Evolutionary conservation across 805 yeast species (phyloP).

Genomic region (Candida silvicultrix): DNA sequence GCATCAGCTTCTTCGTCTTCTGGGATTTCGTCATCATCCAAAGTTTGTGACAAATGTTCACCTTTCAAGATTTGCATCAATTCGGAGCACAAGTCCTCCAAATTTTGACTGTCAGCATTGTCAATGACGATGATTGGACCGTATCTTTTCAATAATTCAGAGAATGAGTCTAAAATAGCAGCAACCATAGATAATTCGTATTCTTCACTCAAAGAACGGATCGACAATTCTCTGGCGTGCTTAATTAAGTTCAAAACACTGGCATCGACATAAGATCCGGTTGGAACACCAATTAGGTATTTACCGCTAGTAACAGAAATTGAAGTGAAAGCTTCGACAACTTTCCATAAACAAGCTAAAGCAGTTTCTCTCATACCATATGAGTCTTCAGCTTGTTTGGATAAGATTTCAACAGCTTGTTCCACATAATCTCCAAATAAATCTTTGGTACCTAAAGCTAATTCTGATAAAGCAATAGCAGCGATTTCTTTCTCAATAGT

Average conservation of each 20-base stretch:
- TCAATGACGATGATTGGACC: slow-evolving; percentile 71
- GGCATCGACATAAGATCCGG: slow-evolving; percentile 52
- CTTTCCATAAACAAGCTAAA: slow-evolving; percentile 74
- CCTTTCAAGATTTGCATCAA: slow-evolving; percentile 70
- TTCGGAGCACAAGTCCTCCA: slow-evolving; percentile 66
- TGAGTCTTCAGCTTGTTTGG: slow-evolving; percentile 74
- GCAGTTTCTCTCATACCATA: slow-evolving; percentile 91
- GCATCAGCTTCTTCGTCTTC: slow-evolving; percentile 53
- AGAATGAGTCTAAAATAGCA: slow-evolving; percentile 65
- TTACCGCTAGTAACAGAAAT: slow-evolving; percentile 42
- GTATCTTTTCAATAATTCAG: slow-evolving; percentile 58
- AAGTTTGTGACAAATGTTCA: slow-evolving; percentile 77
- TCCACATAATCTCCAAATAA: slow-evolving; percentile 76
- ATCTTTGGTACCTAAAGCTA: slow-evolving; percentile 81
- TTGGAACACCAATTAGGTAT: slow-evolving; percentile 60
- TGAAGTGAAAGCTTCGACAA: slow-evolving; percentile 62
- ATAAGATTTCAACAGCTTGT: slow-evolving; percentile 53
- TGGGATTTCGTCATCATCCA: slow-evolving; percentile 61
- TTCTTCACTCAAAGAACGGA: slow-evolving; percentile 65
- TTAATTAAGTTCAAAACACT: slow-evolving; percentile 53
- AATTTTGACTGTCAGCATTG: slow-evolving; percentile 44
- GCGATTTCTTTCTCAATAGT: slow-evolving; percentile 95
- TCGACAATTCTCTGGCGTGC: slow-evolving; percentile 60
- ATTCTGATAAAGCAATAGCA: slow-evolving; percentile 82
- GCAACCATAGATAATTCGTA: slow-evolving; percentile 80